A percentile compares a stretch with the other conserved stretches of the same genome.
These are phyloP conservation scores for Picochlorum sp. DNA, from an alignment of 139 green algal species.

Conservation along the genomic window DNA sequence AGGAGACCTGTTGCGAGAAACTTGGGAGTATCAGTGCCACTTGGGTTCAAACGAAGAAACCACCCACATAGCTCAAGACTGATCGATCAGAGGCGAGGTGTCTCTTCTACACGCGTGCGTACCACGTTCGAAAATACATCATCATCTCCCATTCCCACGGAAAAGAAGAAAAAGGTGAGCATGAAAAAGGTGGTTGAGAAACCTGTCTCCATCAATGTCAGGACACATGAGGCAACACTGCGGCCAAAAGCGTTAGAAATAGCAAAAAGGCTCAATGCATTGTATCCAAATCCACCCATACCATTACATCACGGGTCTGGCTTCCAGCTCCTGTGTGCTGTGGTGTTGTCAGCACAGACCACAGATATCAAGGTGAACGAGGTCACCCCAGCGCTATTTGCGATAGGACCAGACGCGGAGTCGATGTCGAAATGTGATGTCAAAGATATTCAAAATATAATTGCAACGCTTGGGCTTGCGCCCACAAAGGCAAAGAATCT, in stretches of 20 bases:
- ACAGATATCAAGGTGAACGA: conserved; percentile 74
- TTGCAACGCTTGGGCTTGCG: conserved; percentile 66
- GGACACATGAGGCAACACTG: conserved; percentile 1
- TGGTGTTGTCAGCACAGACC: conserved; percentile 67
- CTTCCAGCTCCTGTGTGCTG: conserved; percentile 77
- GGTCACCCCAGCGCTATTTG: conserved; percentile 59
- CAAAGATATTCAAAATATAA: conserved; percentile 44
- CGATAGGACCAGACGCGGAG: conserved; percentile 35
- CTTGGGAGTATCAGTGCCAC: too few species aligned
- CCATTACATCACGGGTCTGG: conserved; percentile 52
- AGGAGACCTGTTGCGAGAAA: too few species aligned
- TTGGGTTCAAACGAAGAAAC: too few species aligned
- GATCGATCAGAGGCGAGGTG: too few species aligned
- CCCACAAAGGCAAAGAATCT: conserved; percentile 82
- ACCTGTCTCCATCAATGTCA: conserved; percentile 12
- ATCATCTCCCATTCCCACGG: neutral
- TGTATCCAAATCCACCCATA: conserved; percentile 62
- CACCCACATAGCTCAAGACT: too few species aligned
- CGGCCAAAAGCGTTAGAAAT: conserved; percentile 48
- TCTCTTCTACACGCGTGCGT: too few species aligned
- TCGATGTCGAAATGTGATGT: conserved; percentile 42
- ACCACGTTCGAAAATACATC: too few species aligned
- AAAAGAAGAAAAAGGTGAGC: neutral
- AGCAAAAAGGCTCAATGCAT: conserved; percentile 39
- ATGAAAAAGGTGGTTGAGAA: conserved; percentile 1